Base-by-base conservation (phyloP, 1,284 basidiomycete genomes). In the Amylostereum areolatum region DNA sequence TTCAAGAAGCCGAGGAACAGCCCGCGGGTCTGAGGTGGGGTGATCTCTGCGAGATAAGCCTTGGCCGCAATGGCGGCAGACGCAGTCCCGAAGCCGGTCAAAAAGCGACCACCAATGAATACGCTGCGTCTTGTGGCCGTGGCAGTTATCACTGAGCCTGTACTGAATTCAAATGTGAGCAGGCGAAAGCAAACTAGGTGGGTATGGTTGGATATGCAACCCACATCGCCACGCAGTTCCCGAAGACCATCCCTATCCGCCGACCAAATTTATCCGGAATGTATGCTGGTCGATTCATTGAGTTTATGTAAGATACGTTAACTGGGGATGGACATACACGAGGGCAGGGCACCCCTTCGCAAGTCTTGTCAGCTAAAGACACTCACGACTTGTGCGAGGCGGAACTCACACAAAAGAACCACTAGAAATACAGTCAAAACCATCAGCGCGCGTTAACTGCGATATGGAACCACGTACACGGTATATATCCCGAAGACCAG, bases 401-500 rank as follows among this genome's bases (percentile, higher is more conserved):
- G 10, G 12, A 8, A 43, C 46, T 53, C 10, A 57, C 47, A 43
- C 48, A 36, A 49, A 47, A 28, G 42, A 50, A 31, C 45, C 45
- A 48, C 33, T 42, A 42, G 11, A 53, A 24, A 42, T 11, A 40
- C 9, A 34, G 39, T 18, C 18, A 50, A 27, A 12, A 4, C 32
- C 7, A 33, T 36, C 32, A 30, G 36, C 32, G 8, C 43, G 27
- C 32, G 40, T 12, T 18, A 11, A 35, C 9, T 12, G 34, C 11
- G 7, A 42, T 11, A 51, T 46, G 12, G 57, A 55, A 46, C 51
- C 53, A 52, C 72, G 57, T 58, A 77, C 74, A 68, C 64, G 2
- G 77, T 78, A 60, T 71, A 79, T 51, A 80, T 79, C 30, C 77
- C 75, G 54, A 78, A 79, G 24, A 79, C 73, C 45, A 78, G 74